Evolutionary conservation across 2,329 filamentous ascomycete species (phyloP), one percentile per base, ranked within the genome.

Genomic region (Metarhizium album): DNA sequence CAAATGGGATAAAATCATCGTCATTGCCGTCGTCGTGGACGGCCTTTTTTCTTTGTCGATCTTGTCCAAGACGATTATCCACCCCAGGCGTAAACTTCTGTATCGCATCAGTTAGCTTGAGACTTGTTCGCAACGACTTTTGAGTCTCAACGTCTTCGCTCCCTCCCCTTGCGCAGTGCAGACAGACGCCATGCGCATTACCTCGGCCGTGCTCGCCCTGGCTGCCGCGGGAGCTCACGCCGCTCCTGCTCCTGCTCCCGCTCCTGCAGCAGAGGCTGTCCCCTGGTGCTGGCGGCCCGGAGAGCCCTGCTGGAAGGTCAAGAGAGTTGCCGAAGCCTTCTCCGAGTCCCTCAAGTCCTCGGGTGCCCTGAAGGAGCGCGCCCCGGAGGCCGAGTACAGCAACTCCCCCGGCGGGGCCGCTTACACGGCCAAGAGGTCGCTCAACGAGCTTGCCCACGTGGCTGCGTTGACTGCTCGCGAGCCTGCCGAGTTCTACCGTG

Each of bases 141-240:
- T 16, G 4, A 16, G 7, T 16, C 16, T 13, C 33, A 31, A 31
- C 29, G 5, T 31, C 33, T 13, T 16, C 16, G 13, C 14, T 35
- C 8, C 16, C 22, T 5, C 40, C 2, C 11, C 22, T 23, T 35
- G 7, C 4, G 14, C 18, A 14, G 55, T 58, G 16, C 55, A 60
- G 42, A n/a, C n/a, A 24, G 18, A 5, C 40, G 16, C 14, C 20
- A 51, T 51, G 48, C 49, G 37, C 20, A 3, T 49, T 14, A 38
- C 51, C 27, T 59, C 61, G 4, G 65, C 63, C 56, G 74, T 73
- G 59, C 55, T 64, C 59, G 63, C 37, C 62, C 62, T 29, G 71
- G 72, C 33, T 62, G 67, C 67, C 22, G 69, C 67, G 33, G 67
- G 68, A 46, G 67, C 67, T 27, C 59, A 69, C 48, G 60, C 65